These are phyloP conservation scores for Nadsonia starkeyi-henricii DNA, from an alignment of 1,139 yeast genomes.

Conservation along the genomic window DNA sequence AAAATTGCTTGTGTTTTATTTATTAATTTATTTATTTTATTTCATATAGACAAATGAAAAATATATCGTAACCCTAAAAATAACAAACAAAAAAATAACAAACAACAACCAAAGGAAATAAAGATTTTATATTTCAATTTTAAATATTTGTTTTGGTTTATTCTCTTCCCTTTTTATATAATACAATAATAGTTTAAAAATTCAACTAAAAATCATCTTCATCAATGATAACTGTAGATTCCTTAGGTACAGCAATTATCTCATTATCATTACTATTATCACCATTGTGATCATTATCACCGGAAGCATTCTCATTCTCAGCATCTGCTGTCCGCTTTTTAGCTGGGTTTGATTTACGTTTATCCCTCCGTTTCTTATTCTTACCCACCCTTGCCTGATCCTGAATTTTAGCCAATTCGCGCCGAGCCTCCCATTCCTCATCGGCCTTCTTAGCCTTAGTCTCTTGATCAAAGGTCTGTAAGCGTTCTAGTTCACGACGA, in stretches of 20 bases:
- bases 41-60: no score
- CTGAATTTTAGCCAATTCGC: slow-evolving; percentile 20
- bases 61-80: no score
- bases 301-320: not conserved
- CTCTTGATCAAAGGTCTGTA: slow-evolving; percentile 17
- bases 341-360: not conserved
- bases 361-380: not conserved
- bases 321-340: not conserved
- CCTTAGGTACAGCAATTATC: not conserved
- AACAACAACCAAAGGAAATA: no score
- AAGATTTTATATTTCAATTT: no score
- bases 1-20: no score
- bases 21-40: no score
- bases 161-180: no score
- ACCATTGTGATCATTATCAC: not conserved
- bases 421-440: slow-evolving; percentile 16
- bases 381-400: slow-evolving; percentile 13
- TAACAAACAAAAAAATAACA: no score
- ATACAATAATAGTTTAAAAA: no score
- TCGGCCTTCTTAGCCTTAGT: slow-evolving; percentile 12
- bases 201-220: not conserved
- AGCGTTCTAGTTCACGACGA: slow-evolving; percentile 20
- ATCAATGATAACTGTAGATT: not conserved
- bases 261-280: not conserved
- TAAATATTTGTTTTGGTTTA: no score